A percentile compares a stretch with the other conserved stretches of the same genome.
Conservation (phyloP, 805 yeast genomes). For the Ogataea corticis region DNA sequence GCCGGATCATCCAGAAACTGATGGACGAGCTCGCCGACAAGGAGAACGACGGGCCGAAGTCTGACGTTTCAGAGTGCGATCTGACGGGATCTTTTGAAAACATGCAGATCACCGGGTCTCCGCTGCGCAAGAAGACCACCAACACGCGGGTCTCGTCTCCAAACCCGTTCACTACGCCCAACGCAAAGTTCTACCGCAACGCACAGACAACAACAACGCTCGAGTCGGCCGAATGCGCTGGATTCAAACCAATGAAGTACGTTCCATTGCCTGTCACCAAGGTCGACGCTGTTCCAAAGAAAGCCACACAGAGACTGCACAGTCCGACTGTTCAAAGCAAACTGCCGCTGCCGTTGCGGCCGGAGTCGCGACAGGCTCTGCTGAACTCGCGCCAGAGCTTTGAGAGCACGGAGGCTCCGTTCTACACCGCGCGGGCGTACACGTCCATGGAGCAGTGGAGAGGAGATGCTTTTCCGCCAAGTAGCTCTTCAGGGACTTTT, state of each 20-base stretch:
- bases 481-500: not conserved
- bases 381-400: not conserved
- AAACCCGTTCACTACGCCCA: slow-evolving; percentile 36
- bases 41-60: slow-evolving; percentile 22
- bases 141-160: slow-evolving; percentile 14
- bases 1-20: slow-evolving; percentile 32
- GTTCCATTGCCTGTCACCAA: slow-evolving; percentile 28
- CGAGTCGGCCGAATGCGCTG: slow-evolving; percentile 14
- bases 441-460: not conserved
- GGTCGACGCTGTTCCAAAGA: not conserved
- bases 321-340: slow-evolving; percentile 5
- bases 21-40: slow-evolving; percentile 35
- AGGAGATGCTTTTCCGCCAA: not conserved
- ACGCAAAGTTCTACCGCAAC: slow-evolving; percentile 14
- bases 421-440: not conserved
- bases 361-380: slow-evolving; percentile 26
- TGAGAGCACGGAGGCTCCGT: no score
- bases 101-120: not conserved
- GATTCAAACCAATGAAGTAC: slow-evolving; percentile 20
- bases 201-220: slow-evolving; percentile 7
- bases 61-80: not conserved
- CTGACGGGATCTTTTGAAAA: not conserved
- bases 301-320: not conserved
- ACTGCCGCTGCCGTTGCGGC: slow-evolving; percentile 32
- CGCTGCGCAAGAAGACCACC: slow-evolving; percentile 1